Conservation (phyloP, 352 stramenopile species). For the Pythium biforme region DNA sequence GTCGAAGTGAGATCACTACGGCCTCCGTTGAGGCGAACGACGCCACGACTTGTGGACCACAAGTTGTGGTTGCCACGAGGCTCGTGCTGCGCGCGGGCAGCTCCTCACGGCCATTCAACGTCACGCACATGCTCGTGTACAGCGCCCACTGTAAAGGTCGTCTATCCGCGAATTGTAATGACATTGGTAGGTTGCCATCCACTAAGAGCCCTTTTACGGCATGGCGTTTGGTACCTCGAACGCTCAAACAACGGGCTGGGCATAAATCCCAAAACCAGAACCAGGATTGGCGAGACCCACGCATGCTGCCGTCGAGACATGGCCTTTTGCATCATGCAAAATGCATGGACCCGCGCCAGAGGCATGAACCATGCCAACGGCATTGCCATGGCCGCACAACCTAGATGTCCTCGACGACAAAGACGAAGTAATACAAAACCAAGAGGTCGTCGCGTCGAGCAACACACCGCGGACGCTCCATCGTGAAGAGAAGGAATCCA, state of each 20-base stretch:
- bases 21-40: too few relatives aligned
- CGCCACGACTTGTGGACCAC: neutral
- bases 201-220: neutral
- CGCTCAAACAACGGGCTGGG: neutral
- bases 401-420: neutral
- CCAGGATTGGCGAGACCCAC: too few relatives aligned
- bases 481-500: neutral
- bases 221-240: neutral
- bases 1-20: too few relatives aligned
- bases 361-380: too few relatives aligned
- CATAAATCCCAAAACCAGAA: too few relatives aligned
- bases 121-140: neutral
- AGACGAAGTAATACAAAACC: neutral
- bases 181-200: constrained; percentile 1
- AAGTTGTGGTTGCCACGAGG: neutral
- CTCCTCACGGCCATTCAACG: neutral
- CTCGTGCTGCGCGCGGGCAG: neutral
- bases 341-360: too few relatives aligned
- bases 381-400: too few relatives aligned
- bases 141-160: neutral
- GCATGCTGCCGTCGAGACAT: too few relatives aligned
- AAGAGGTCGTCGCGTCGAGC: constrained; percentile 13
- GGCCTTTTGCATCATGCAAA: too few relatives aligned
- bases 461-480: neutral
- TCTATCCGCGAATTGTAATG: neutral